A percentile compares a stretch with the other conserved stretches of the same genome.
These are phyloP conservation scores for Globisporangium parvum DNA, from an alignment of 352 stramenopile genomes.

Conservation along the genomic window DNA sequence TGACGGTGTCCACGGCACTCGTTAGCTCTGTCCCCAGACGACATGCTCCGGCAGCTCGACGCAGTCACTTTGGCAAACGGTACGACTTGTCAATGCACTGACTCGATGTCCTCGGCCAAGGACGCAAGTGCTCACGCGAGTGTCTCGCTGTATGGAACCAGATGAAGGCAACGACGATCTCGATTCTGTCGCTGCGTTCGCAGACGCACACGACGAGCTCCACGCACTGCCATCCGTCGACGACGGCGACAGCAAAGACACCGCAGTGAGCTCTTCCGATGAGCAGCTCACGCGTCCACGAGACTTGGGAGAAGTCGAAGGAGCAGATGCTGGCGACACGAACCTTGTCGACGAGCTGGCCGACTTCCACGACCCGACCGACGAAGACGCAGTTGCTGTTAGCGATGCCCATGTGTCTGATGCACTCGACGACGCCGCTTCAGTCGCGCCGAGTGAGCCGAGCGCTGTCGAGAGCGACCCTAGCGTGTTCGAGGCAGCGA, in stretches of 20 bases:
- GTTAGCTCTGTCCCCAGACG: conserved; percentile 19
- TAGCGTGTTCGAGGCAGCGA: too few relatives aligned
- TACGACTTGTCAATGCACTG: not conserved
- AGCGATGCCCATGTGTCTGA: too few relatives aligned
- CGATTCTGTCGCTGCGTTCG: not conserved
- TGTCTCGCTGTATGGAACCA: not conserved
- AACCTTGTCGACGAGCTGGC: not conserved
- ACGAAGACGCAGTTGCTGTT: too few relatives aligned
- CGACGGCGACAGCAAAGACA: not conserved
- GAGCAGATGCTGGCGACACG: not conserved
- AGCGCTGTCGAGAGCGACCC: too few relatives aligned
- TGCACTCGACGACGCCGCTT: too few relatives aligned
- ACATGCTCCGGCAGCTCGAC: conserved; percentile 33
- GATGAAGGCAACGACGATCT: conserved; percentile 6
- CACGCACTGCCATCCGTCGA: not conserved
- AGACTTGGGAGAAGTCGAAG: not conserved
- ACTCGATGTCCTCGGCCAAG: not conserved
- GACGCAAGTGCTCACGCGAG: not conserved
- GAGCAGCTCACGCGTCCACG: not conserved
- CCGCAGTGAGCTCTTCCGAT: not conserved
- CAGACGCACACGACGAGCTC: conserved; percentile 5
- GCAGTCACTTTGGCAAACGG: conserved; percentile 8
- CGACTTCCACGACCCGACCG: not conserved
- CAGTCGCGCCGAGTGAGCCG: too few relatives aligned
- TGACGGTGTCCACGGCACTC: not conserved